Conservation (phyloP, 2,329 filamentous ascomycete species). For the Calonectria henricotiae region DNA sequence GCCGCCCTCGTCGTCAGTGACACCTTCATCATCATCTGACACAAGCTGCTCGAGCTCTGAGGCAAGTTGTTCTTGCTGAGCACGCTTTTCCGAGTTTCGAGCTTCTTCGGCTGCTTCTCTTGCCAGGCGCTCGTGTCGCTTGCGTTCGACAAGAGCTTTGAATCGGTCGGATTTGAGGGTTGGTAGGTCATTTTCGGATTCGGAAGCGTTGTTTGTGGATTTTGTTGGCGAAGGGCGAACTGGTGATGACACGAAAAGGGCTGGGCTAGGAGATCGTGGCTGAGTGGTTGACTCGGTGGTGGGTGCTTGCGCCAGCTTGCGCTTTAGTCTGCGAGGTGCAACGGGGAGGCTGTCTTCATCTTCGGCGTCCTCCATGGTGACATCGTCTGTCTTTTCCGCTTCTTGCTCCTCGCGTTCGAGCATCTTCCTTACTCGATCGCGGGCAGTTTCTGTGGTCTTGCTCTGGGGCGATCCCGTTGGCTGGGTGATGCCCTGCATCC, state of each 20-base stretch:
- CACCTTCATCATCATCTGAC: slow-evolving; percentile 64
- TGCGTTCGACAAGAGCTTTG: slow-evolving; percentile 80
- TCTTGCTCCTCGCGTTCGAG: slow-evolving; percentile 56
- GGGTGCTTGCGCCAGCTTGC: slow-evolving; percentile 57
- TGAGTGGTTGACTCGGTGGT: slow-evolving; percentile 48
- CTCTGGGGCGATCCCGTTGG: slow-evolving; percentile 40
- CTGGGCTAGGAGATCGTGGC: slow-evolving; percentile 58
- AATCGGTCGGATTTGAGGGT: slow-evolving; percentile 73
- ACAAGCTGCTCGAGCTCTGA: slow-evolving; percentile 58
- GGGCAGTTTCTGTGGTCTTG: slow-evolving; percentile 54
- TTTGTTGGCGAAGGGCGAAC: slow-evolving; percentile 55
- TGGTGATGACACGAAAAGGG: slow-evolving; percentile 73
- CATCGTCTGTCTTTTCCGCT: slow-evolving; percentile 50
- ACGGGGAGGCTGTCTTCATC: slow-evolving; percentile 63
- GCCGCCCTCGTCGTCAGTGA: slow-evolving; percentile 76
- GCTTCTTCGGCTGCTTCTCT: slow-evolving; percentile 74
- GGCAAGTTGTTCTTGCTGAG: slow-evolving; percentile 57
- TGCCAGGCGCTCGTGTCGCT: slow-evolving; percentile 79
- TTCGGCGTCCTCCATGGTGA: slow-evolving; percentile 54
- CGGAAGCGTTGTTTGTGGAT: slow-evolving; percentile 56
- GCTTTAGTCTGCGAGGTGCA: slow-evolving; percentile 61
- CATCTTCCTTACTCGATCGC: slow-evolving; percentile 64
- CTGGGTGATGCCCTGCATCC: slow-evolving; percentile 67
- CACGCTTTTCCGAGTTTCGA: slow-evolving; percentile 64
- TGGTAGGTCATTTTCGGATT: slow-evolving; percentile 67